Base-by-base conservation (phyloP, 164 flowering plant species). In the Dillenia suffruticosa region DNA sequence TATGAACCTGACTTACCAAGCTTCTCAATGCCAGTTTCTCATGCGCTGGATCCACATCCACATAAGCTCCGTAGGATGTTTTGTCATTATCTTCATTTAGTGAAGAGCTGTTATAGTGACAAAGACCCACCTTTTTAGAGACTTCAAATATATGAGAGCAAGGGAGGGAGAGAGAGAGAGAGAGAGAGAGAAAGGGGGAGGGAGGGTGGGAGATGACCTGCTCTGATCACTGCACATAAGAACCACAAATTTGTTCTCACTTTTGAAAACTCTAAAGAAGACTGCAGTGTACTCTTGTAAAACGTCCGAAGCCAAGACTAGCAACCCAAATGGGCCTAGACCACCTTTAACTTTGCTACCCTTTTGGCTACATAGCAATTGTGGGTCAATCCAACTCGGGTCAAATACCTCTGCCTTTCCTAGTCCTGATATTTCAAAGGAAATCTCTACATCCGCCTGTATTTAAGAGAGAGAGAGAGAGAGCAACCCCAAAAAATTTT, bases 31-130 rank as follows among this genome's bases (percentile, higher is more conserved):
- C 74, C 13, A 85, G 16, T 58, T 74, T 68, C 49, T 75, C 68
- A 10, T 61, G 51, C 5, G 0, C 17, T 9, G 74, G 74, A 61
- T 85, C 74, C 17, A 81, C 59, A 57, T 83, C 62, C 6, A 83
- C 49, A 51, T 82, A 82, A 46, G 83, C 74, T 26, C 87, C 87
- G 63, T 79, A 79, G 7, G 69, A 72, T 15, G 86, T 74, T 65
- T 68, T 79, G 58, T 81, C 88, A 11, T 40, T 43, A 0, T 61
- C 73, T 11, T 60, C n/a, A 9, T 51, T 44, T 47, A 76, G 16
- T 2, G 88, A 77, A 49, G 88, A 85, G 61, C 90, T 83, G 79
- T 44, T 11, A 49, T 12, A 2, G 10, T 16, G 1, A 1, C 1
- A 2, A 11, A 17, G 1, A 19, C 22, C 22, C 22, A 19, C 22